Evolutionary conservation across 2,329 filamentous ascomycete genomes (phyloP), one percentile per base, ranked within the genome.

Genomic region (Cercospora janseana): DNA sequence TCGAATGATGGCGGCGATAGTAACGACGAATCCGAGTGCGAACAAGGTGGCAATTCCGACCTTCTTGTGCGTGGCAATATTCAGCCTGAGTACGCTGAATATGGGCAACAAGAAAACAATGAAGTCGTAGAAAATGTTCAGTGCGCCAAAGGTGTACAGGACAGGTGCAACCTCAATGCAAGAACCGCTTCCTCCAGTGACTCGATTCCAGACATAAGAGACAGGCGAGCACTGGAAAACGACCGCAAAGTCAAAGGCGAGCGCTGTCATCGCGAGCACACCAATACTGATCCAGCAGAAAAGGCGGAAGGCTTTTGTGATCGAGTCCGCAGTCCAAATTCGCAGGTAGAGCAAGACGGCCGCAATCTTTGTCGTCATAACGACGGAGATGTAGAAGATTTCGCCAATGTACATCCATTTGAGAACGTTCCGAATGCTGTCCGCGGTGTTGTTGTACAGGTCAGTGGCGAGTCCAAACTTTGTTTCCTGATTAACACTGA

Each of bases 151-250:
- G 1, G 49, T 49, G 34, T 57, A 57, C 15, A 51, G 46, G 35
- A 59, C 21, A 15, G 56, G 51, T 3, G 40, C 37, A 3, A 51
- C 28, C 5, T 57, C 35, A 26, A 57, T 45, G 38, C 56, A 57
- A 27, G 35, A 45, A 6, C 51, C 54, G 13, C 28, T 43, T 3
- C 21, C 21, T 29, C 56, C 52, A 7, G 24, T 27, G 7, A 59
- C 37, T 32, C 45, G 46, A 10, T 46, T 51, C 54, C 56, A 59
- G 5, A 47, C 44, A 26, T 44, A 51, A 27, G 38, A 49, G n/a
- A 59, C 48, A 3, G 56, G 56, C 21, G 50, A 49, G 37, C 56
- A 59, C 40, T 56, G 54, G 37, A 58, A 58, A 6, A 58, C 54
- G 24, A 57, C 31, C 4, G 45, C 56, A n/a, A 59, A 51, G 44